Evolutionary conservation across 2,329 filamentous ascomycete genomes (phyloP).

Genomic region (Venturia carpophila): DNA sequence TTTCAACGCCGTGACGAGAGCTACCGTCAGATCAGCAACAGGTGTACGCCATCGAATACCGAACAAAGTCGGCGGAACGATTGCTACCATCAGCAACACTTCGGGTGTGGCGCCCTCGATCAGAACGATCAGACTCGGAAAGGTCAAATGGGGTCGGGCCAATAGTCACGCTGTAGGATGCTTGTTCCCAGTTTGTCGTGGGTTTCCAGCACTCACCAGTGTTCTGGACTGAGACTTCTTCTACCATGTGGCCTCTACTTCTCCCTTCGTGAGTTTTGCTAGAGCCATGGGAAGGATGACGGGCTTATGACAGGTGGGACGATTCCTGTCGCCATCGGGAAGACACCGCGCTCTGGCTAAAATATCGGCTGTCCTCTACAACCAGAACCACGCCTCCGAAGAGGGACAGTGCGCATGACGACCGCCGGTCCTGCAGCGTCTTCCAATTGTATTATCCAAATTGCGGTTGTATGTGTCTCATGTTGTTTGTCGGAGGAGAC

Average conservation of each 20-base stretch:
- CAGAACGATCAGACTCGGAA: not conserved
- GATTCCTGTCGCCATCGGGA: not conserved
- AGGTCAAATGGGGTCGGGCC: not conserved
- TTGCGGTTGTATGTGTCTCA: not conserved
- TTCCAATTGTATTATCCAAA: not conserved
- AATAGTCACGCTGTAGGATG: not conserved
- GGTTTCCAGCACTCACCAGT: not conserved
- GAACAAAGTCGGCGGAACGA: not conserved
- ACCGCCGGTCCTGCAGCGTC: not conserved
- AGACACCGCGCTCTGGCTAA: constrained; percentile 2
- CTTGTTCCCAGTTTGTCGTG: constrained; percentile 1
- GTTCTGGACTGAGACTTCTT: constrained; percentile 11
- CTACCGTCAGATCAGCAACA: not conserved
- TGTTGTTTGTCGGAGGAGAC: not conserved
- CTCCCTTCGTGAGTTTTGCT: constrained; percentile 5
- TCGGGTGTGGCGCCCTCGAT: not conserved
- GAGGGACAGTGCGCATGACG: constrained; percentile 3
- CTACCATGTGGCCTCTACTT: constrained; percentile 4
- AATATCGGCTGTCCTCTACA: not conserved
- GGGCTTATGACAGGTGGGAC: not conserved
- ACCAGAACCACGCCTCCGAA: not conserved
- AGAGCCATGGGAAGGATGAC: constrained; percentile 11
- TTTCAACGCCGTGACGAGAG: not conserved
- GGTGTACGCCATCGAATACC: constrained; percentile 6
- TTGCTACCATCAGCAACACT: constrained; percentile 12